phyloP scores from a whole-genome alignment of 163 green algal genomes.

The Chlorella variabilis region DNA sequence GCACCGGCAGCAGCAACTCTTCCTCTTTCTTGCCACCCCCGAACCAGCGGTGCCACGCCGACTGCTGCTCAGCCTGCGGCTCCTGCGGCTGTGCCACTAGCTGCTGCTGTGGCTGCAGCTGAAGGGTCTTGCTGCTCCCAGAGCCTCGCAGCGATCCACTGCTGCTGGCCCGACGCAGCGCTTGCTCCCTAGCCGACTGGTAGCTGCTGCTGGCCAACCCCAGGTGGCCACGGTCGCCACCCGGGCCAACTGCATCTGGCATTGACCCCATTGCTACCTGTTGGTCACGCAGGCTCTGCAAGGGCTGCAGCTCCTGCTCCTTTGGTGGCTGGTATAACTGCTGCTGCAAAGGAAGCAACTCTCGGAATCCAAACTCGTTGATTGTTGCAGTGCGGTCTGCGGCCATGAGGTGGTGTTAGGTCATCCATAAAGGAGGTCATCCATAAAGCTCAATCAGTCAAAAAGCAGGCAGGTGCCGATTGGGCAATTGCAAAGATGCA shows the following conservation, averaged over 20 bases:
- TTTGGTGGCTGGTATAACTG: background rate
- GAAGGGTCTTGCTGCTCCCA: background rate
- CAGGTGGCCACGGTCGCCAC: background rate
- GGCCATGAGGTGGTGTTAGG: background rate
- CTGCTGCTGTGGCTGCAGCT: background rate
- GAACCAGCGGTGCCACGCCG: slow-evolving; percentile 38
- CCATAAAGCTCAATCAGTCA: no score
- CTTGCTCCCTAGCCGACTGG: slow-evolving; percentile 5
- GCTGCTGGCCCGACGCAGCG: background rate
- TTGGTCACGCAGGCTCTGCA: no score
- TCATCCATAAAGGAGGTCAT: no score
- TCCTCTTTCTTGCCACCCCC: slow-evolving; percentile 30
- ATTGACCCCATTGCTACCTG: background rate
- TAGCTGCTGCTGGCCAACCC: background rate
- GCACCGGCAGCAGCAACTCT: slow-evolving; percentile 63
- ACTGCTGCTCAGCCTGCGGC: background rate
- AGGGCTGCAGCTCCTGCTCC: background rate
- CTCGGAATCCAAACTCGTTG: slow-evolving; percentile 82
- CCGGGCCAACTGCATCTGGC: background rate
- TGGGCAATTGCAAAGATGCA: no score
- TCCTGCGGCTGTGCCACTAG: background rate
- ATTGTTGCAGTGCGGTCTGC: slow-evolving; percentile 54
- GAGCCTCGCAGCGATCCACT: background rate
- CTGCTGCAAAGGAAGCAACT: slow-evolving; percentile 47
- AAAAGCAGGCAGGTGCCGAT: no score